Conservation (phyloP, 2,329 filamentous ascomycete genomes). For the Monosporascus sp. region DNA sequence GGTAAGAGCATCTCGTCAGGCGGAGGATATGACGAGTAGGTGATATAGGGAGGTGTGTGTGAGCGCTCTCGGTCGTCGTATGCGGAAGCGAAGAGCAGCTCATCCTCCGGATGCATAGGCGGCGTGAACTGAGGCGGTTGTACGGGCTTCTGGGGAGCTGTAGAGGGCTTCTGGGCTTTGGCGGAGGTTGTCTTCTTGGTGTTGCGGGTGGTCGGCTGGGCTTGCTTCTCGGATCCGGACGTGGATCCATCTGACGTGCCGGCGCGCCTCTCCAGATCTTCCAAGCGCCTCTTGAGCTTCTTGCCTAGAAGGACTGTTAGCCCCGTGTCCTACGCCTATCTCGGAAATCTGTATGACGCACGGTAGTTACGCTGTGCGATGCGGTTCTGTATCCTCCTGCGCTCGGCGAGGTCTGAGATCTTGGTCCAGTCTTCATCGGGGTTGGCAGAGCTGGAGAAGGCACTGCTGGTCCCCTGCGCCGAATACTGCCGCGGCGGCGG, state of each 20-base stretch:
- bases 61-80: conserved; percentile 65
- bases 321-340: background rate
- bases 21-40: conserved; percentile 61
- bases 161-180: conserved; percentile 34
- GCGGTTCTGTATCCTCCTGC: conserved; percentile 90
- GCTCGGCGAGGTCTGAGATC: conserved; percentile 93
- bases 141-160: conserved; percentile 30
- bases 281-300: conserved; percentile 85
- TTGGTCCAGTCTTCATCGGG: conserved; percentile 99
- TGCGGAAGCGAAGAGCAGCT: conserved; percentile 55
- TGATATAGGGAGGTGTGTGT: conserved; percentile 64
- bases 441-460: conserved; percentile 90
- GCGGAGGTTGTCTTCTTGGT: conserved; percentile 41
- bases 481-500: conserved; percentile 59
- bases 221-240: conserved; percentile 33
- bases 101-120: conserved; percentile 56
- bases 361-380: conserved; percentile 98
- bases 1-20: conserved; percentile 59
- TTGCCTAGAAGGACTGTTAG: conserved; percentile 53
- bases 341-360: conserved; percentile 34
- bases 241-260: conserved; percentile 44
- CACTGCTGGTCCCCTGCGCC: conserved; percentile 78
- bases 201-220: conserved; percentile 26
- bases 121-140: conserved; percentile 54
- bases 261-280: conserved; percentile 77